A percentile compares a stretch with the other conserved stretches of the same genome.
Evolutionary conservation across 345 rosid species (phyloP).

Genomic region (Dipteronia sinensis): DNA sequence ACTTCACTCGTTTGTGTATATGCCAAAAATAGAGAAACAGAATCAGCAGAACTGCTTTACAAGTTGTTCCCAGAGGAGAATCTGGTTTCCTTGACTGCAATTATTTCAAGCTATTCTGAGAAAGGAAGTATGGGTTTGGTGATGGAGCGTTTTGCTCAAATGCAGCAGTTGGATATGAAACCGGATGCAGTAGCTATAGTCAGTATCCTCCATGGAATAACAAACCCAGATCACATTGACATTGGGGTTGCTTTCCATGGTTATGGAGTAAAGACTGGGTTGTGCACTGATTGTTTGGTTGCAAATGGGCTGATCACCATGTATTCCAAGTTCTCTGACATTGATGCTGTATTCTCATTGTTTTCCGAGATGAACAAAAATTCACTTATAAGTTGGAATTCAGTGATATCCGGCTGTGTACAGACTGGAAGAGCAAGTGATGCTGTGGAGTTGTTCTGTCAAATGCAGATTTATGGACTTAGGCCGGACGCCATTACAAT

Average conservation of each 20-base stretch:
- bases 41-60: slow-evolving; percentile 56
- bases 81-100: slow-evolving; percentile 69
- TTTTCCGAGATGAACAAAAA: slow-evolving; percentile 54
- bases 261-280: slow-evolving; percentile 60
- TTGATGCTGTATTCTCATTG: slow-evolving; percentile 50
- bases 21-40: slow-evolving; percentile 43
- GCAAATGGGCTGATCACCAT: slow-evolving; percentile 75
- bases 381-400: slow-evolving; percentile 74
- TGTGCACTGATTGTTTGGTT: slow-evolving; percentile 47
- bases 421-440: slow-evolving; percentile 62
- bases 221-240: slow-evolving; percentile 34
- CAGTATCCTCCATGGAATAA: slow-evolving; percentile 65
- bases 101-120: slow-evolving; percentile 65
- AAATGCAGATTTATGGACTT: slow-evolving; percentile 53
- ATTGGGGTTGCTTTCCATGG: slow-evolving; percentile 63
- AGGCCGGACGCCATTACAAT: slow-evolving; percentile 63
- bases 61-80: slow-evolving; percentile 41
- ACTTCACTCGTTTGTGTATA: slow-evolving; percentile 76
- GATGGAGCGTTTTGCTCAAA: slow-evolving; percentile 46
- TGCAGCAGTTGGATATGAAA: slow-evolving; percentile 50
- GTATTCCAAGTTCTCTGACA: slow-evolving; percentile 59
- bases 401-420: slow-evolving; percentile 74
- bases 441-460: slow-evolving; percentile 54
- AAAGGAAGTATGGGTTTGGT: slow-evolving; percentile 44
- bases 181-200: slow-evolving; percentile 76